phyloP scores from a whole-genome alignment of 495 filamentous ascomycete genomes.

The Aspergillus homomorphus region DNA sequence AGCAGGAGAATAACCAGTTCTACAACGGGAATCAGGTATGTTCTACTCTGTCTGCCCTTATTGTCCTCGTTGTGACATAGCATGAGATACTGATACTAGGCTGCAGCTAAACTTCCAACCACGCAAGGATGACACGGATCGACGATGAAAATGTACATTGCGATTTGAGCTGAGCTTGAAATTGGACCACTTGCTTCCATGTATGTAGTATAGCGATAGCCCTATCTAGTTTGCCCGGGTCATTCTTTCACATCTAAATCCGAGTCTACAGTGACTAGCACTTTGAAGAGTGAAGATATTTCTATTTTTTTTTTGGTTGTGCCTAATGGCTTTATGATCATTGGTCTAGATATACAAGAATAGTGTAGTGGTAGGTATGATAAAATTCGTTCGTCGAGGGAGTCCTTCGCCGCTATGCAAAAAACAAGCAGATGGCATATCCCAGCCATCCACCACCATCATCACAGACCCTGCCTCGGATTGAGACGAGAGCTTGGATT shows the following conservation, averaged over 20 bases:
- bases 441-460: constrained; percentile 11
- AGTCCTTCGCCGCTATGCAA: constrained; percentile 24
- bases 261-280: neutral
- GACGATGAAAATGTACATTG: constrained; percentile 25
- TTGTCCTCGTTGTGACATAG: constrained; percentile 7
- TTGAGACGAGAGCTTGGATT: neutral
- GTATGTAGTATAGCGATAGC: neutral
- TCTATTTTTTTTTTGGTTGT: constrained; percentile 17
- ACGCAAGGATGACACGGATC: constrained; percentile 53
- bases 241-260: neutral
- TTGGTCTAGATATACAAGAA: neutral
- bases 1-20: constrained; percentile 57
- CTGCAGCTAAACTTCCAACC: constrained; percentile 72
- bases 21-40: constrained; percentile 86
- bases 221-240: neutral
- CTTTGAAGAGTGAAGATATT: constrained; percentile 20
- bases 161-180: neutral
- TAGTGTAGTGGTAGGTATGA: neutral
- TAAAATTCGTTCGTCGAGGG: constrained; percentile 4
- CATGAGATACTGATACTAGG: neutral
- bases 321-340: constrained; percentile 1
- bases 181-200: neutral
- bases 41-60: neutral
- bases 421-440: constrained; percentile 18
- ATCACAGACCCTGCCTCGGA: constrained; percentile 3